These are phyloP conservation scores for Aegilops tauschii DNA, from an alignment of 176 grass and related monocot species.

Conservation along the genomic window DNA sequence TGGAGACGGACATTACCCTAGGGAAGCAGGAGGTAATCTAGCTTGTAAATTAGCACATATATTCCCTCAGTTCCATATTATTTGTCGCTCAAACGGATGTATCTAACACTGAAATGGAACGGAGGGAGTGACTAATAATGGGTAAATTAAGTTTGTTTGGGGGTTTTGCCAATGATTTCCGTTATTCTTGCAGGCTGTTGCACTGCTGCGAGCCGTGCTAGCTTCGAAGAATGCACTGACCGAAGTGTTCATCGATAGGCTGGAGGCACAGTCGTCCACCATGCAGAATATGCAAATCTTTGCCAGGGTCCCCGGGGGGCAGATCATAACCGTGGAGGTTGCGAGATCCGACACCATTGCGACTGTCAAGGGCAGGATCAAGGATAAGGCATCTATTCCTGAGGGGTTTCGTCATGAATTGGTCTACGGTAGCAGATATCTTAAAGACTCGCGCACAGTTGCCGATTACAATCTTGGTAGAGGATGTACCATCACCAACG, in stretches of 20 bases:
- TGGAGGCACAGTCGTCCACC: background rate
- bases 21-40: background rate
- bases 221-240: background rate
- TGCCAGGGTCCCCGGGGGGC: background rate
- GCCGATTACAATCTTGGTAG: background rate
- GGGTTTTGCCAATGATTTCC: background rate
- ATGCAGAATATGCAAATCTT: background rate
- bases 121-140: no score
- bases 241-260: slow-evolving; percentile 3
- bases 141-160: no score
- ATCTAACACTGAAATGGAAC: no score
- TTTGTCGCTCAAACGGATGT: no score
- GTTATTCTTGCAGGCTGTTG: background rate
- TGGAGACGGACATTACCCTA: background rate
- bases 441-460: background rate
- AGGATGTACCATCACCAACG: background rate
- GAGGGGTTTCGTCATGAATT: background rate
- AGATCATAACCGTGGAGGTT: background rate
- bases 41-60: no score
- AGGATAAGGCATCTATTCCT: background rate
- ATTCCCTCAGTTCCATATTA: no score
- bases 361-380: background rate
- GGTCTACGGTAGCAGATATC: background rate
- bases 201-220: background rate
- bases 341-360: background rate